A percentile compares a stretch with the other conserved stretches of the same genome.
Evolutionary conservation across 352 stramenopile genomes (phyloP).

Genomic region (Pythium sp.): DNA sequence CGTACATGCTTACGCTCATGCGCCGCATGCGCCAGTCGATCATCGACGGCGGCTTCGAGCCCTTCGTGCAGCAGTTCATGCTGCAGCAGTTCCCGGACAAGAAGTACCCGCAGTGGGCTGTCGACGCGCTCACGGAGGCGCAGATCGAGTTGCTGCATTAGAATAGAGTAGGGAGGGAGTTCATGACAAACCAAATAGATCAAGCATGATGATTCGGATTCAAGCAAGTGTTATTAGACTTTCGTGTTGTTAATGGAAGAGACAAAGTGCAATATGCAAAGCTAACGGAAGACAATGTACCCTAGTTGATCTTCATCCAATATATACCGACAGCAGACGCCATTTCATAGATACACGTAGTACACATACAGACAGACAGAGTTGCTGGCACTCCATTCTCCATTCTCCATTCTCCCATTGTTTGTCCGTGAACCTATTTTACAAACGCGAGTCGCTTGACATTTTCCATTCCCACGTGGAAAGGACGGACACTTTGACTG

Average conservation of each 20-base stretch:
- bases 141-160: slow-evolving; percentile 41
- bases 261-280: background rate
- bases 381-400: background rate
- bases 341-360: slow-evolving; percentile 6
- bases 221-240: background rate
- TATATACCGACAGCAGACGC: background rate
- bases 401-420: background rate
- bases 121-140: slow-evolving; percentile 63
- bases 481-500: background rate
- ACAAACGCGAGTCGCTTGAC: slow-evolving; percentile 3
- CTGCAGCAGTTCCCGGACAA: slow-evolving; percentile 55
- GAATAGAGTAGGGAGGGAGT: background rate
- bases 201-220: background rate
- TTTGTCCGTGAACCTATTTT: slow-evolving; percentile 10
- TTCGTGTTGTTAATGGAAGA: background rate
- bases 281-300: background rate
- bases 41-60: slow-evolving; percentile 64
- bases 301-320: background rate
- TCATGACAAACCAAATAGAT: background rate
- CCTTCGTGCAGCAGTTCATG: slow-evolving; percentile 82
- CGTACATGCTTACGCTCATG: slow-evolving; percentile 85
- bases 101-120: slow-evolving; percentile 61
- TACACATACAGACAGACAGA: background rate
- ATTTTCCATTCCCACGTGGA: background rate
- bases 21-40: slow-evolving; percentile 65